These are phyloP conservation scores for Phytophthora foliorum DNA, from an alignment of 352 stramenopile genomes.

Conservation along the genomic window DNA sequence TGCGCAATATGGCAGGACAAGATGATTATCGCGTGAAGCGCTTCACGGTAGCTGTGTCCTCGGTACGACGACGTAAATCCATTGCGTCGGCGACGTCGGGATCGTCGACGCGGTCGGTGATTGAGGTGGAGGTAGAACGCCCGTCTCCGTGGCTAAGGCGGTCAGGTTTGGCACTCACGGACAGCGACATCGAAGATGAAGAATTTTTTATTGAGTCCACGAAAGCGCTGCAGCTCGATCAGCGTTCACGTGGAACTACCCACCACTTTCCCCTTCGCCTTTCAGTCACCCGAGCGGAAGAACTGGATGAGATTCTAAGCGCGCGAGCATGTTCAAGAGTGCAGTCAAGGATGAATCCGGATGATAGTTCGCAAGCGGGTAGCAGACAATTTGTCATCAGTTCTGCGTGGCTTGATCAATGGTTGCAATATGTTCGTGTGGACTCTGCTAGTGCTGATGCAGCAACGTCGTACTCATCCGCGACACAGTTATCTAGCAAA, in stretches of 20 bases:
- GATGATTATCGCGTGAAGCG: constrained; percentile 66
- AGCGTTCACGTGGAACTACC: constrained; percentile 19
- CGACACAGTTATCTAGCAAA: constrained; percentile 12
- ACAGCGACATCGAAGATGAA: constrained; percentile 41
- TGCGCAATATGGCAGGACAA: constrained; percentile 72
- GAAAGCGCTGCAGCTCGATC: constrained; percentile 36
- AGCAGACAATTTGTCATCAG: constrained; percentile 64
- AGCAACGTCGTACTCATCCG: constrained; percentile 3
- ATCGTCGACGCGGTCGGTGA: constrained; percentile 9
- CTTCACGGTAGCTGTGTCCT: constrained; percentile 48
- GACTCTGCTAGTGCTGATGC: constrained; percentile 37
- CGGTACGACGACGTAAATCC: constrained; percentile 18
- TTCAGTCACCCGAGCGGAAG: constrained; percentile 46
- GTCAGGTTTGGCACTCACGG: constrained; percentile 27
- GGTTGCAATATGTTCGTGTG: constrained; percentile 72
- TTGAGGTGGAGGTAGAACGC: constrained; percentile 46
- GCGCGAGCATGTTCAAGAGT: constrained; percentile 49
- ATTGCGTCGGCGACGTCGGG: constrained; percentile 19
- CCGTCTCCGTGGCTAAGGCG: constrained; percentile 42
- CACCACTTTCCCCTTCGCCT: constrained; percentile 41
- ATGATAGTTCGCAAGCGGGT: constrained; percentile 2
- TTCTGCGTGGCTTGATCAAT: constrained; percentile 71
- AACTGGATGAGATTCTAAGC: constrained; percentile 66
- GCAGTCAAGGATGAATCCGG: constrained; percentile 9
- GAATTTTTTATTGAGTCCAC: constrained; percentile 38